Evolutionary conservation across 208 protist species (phyloP).

Genomic region (Porcisia deanei): DNA sequence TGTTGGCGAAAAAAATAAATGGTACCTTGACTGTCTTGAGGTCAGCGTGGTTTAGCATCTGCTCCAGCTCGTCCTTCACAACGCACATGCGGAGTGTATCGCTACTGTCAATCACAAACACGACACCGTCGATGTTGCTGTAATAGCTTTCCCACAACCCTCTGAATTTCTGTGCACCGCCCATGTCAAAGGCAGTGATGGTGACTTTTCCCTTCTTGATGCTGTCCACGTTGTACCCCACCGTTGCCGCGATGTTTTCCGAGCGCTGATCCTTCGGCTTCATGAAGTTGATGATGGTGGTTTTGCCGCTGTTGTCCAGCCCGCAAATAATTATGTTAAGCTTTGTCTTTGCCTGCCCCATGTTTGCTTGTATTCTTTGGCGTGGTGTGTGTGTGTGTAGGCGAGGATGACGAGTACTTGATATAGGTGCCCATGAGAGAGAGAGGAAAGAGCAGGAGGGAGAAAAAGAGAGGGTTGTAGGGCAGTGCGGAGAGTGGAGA

Average conservation of each 20-base stretch:
- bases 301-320: slow-evolving; percentile 96
- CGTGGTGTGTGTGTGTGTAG: neutral
- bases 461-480: neutral
- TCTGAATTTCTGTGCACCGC: slow-evolving; percentile 97
- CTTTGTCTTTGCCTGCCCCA: slow-evolving; percentile 88
- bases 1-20: slow-evolving; percentile 92
- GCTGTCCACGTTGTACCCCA: slow-evolving; percentile 93
- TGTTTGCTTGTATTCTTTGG: slow-evolving; percentile 11
- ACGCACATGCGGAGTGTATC: slow-evolving; percentile 88
- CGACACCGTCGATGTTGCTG: slow-evolving; percentile 92
- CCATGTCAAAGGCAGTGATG: slow-evolving; percentile 99
- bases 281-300: slow-evolving; percentile 97
- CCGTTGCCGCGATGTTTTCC: slow-evolving; percentile 95
- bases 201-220: slow-evolving; percentile 94
- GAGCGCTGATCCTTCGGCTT: slow-evolving; percentile 94
- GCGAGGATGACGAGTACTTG: neutral
- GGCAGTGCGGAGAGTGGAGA: neutral
- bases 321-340: slow-evolving; percentile 84
- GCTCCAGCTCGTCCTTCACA: slow-evolving; percentile 84
- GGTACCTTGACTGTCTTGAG: slow-evolving; percentile 41
- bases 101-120: slow-evolving; percentile 95
- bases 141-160: slow-evolving; percentile 97
- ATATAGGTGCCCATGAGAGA: neutral
- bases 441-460: neutral
- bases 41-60: slow-evolving; percentile 75